phyloP scores from a whole-genome alignment of 2,329 filamentous ascomycete genomes.

The Colletotrichum cereale region DNA sequence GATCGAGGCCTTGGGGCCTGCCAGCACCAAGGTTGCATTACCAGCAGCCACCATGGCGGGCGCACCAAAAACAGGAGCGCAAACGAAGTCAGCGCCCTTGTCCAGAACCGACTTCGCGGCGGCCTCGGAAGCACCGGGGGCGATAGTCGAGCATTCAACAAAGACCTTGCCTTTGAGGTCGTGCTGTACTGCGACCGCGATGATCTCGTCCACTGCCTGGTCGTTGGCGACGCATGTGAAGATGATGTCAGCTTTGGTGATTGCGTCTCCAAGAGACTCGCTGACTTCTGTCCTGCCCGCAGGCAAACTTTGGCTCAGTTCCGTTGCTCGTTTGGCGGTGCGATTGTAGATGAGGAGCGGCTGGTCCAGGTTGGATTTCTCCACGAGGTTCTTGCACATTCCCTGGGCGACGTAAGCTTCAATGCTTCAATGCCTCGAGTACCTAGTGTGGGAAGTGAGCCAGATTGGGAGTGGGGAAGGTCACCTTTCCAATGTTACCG shows the following conservation, averaged over 20 bases:
- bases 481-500: slow-evolving; percentile 87
- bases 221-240: slow-evolving; percentile 88
- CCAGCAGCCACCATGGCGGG: slow-evolving; percentile 79
- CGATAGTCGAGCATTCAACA: slow-evolving; percentile 89
- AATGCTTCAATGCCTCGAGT: slow-evolving; percentile 20
- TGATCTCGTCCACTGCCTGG: slow-evolving; percentile 73
- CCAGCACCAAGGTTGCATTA: slow-evolving; percentile 78
- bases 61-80: slow-evolving; percentile 77
- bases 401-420: slow-evolving; percentile 64
- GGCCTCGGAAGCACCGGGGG: slow-evolving; percentile 82
- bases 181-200: slow-evolving; percentile 67
- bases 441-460: slow-evolving; percentile 41
- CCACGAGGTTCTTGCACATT: slow-evolving; percentile 86
- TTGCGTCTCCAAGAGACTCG: slow-evolving; percentile 73
- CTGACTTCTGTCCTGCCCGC: slow-evolving; percentile 73
- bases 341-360: slow-evolving; percentile 87
- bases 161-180: slow-evolving; percentile 80
- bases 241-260: slow-evolving; percentile 79
- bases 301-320: slow-evolving; percentile 72
- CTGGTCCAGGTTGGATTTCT: slow-evolving; percentile 78
- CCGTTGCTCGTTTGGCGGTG: slow-evolving; percentile 73
- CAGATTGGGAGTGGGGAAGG: slow-evolving; percentile 45
- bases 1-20: slow-evolving; percentile 72
- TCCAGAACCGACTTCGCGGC: slow-evolving; percentile 69
- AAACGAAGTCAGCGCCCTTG: slow-evolving; percentile 79